These are phyloP conservation scores for Trichosporon ovoides DNA, from an alignment of 1,284 basidiomycete species.

Conservation along the genomic window DNA sequence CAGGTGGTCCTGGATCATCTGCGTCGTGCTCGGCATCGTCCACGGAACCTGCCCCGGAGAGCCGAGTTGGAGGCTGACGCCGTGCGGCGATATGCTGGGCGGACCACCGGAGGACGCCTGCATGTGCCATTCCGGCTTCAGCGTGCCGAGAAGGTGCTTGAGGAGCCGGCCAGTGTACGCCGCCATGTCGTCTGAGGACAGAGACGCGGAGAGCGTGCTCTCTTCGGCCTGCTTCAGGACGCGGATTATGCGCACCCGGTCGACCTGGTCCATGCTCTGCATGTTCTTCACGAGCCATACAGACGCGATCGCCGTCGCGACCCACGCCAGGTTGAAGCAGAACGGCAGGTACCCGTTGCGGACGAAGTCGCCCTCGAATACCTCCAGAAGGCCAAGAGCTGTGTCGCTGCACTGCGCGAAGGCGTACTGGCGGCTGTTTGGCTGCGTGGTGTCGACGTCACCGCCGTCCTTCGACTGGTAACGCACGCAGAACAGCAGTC, in stretches of 20 bases:
- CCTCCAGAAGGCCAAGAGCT: conserved; percentile 21
- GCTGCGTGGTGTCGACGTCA: conserved; percentile 16
- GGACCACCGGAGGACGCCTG: not conserved
- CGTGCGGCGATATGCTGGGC: not conserved
- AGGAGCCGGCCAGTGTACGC: conserved; percentile 29
- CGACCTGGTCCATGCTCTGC: conserved; percentile 22
- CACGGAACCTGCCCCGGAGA: conserved; percentile 9
- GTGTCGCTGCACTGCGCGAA: conserved; percentile 25
- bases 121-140: conserved; percentile 14
- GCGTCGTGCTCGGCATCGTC: conserved; percentile 22
- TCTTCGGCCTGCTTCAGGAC: conserved; percentile 18
- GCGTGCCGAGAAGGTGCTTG: conserved; percentile 24
- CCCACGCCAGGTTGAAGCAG: conserved; percentile 27
- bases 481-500: conserved; percentile 23
- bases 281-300: conserved; percentile 35
- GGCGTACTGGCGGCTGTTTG: conserved; percentile 17
- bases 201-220: conserved; percentile 20
- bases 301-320: conserved; percentile 23
- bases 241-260: conserved; percentile 21
- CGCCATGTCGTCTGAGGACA: conserved; percentile 27
- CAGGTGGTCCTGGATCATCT: conserved; percentile 29
- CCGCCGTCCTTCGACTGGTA: conserved; percentile 15
- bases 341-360: conserved; percentile 24
- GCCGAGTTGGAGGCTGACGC: not conserved
- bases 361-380: conserved; percentile 26